Percentiles rank a stretch among this genome's conserved stretches.
Conservation (phyloP, 1,284 basidiomycete genomes). For the Cryptococcus sp. region DNA sequence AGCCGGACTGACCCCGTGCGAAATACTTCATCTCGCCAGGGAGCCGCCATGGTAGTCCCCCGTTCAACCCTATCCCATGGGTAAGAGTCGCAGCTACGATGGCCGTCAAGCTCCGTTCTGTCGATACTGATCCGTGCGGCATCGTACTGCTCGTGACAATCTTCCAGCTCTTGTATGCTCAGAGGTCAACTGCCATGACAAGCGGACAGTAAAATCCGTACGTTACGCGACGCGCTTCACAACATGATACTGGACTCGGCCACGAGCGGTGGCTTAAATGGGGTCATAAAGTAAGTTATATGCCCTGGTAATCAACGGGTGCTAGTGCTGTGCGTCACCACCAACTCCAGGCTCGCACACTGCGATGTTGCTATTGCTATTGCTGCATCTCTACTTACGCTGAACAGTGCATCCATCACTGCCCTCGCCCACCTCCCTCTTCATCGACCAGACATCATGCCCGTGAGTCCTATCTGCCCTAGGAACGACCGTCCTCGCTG, state of each 20-base stretch:
- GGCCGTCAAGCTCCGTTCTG: slow-evolving; percentile 63
- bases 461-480: slow-evolving; percentile 9
- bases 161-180: no score
- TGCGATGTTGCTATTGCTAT: background rate
- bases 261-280: background rate
- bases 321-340: slow-evolving; percentile 17
- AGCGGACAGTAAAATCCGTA: no score
- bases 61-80: slow-evolving; percentile 83
- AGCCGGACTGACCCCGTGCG: slow-evolving; percentile 58
- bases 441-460: slow-evolving; percentile 13
- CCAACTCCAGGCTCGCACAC: background rate
- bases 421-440: background rate
- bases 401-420: background rate
- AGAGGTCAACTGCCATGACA: no score
- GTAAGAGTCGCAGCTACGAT: slow-evolving; percentile 86
- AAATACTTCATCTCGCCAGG: slow-evolving; percentile 94
- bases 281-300: background rate
- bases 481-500: background rate
- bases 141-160: no score
- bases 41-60: slow-evolving; percentile 82
- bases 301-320: background rate
- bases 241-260: no score
- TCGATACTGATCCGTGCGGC: no score
- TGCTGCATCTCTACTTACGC: background rate
- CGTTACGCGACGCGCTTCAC: no score